phyloP scores from a whole-genome alignment of 106 monocot species.

The Dendrobium huoshanense region DNA sequence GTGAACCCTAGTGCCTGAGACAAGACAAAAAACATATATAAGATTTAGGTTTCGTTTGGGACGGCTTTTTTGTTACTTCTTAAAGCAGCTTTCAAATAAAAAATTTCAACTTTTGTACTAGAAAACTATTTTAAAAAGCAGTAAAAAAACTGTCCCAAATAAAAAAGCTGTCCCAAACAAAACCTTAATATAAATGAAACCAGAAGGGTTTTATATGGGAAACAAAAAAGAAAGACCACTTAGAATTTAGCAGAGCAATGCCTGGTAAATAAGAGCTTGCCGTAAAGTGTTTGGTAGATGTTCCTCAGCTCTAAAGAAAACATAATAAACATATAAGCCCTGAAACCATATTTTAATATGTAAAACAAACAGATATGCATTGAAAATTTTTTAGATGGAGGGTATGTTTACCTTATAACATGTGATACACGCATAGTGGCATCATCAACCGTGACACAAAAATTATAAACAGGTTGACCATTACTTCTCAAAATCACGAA shows the following conservation, averaged over 20 bases:
- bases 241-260: constrained; percentile 9
- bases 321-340: background rate
- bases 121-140: too few species aligned
- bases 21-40: background rate
- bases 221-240: background rate
- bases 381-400: background rate
- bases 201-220: background rate
- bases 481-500: constrained; percentile 98
- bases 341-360: background rate
- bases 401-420: constrained; percentile 70
- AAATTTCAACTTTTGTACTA: too few species aligned
- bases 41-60: background rate
- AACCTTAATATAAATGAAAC: background rate
- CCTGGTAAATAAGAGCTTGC: constrained; percentile 96
- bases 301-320: constrained; percentile 79
- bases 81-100: too few species aligned
- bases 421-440: constrained; percentile 93
- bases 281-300: constrained; percentile 95
- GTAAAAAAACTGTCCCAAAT: too few species aligned
- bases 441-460: constrained; percentile 99
- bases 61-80: too few species aligned
- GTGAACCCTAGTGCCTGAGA: constrained; percentile 80
- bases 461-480: constrained; percentile 98
- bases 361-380: background rate
- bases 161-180: too few species aligned